Percentiles rank a stretch among this genome's conserved stretches.
phyloP scores from a whole-genome alignment of 2,329 filamentous ascomycete genomes.

The Botrytis tulipae region DNA sequence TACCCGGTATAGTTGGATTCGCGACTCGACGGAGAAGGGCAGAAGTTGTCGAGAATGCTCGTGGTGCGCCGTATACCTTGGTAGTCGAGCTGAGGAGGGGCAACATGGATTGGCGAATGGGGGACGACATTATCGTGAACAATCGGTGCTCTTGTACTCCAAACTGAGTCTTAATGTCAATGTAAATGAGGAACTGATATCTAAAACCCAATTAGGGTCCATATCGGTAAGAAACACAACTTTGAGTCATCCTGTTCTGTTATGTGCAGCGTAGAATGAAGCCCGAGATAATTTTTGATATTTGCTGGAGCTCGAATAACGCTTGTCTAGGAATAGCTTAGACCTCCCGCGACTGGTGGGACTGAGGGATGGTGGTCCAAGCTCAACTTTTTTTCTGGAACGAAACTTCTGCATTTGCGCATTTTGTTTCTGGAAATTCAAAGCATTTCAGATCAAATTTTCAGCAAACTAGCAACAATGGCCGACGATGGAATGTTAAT shows the following conservation, averaged over 20 bases:
- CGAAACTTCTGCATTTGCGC: slow-evolving; percentile 26
- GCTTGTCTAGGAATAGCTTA: slow-evolving; percentile 23
- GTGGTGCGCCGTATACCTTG: slow-evolving; percentile 17
- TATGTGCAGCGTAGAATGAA: slow-evolving; percentile 37
- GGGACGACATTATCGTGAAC: neutral
- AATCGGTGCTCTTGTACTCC: neutral
- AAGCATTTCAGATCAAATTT: slow-evolving; percentile 10
- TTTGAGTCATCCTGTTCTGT: slow-evolving; percentile 34
- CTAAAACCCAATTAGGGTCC: slow-evolving; percentile 30
- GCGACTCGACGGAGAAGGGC: slow-evolving; percentile 25
- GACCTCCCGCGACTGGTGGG: slow-evolving; percentile 25
- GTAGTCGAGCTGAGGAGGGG: slow-evolving; percentile 12
- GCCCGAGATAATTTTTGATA: slow-evolving; percentile 28
- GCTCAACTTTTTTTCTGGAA: slow-evolving; percentile 18
- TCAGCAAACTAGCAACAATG: slow-evolving; percentile 52
- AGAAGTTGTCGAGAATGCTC: slow-evolving; percentile 24
- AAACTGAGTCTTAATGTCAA: neutral
- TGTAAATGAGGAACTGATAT: neutral
- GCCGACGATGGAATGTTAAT: slow-evolving; percentile 93
- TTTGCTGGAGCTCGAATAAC: neutral
- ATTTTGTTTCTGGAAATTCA: slow-evolving; percentile 15
- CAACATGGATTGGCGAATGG: neutral
- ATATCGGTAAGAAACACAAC: slow-evolving; percentile 26
- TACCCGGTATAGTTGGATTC: slow-evolving; percentile 47
- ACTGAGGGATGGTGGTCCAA: neutral